Evolutionary conservation across 176 grass and related monocot genomes (phyloP).

Genomic region (Poa annua): DNA sequence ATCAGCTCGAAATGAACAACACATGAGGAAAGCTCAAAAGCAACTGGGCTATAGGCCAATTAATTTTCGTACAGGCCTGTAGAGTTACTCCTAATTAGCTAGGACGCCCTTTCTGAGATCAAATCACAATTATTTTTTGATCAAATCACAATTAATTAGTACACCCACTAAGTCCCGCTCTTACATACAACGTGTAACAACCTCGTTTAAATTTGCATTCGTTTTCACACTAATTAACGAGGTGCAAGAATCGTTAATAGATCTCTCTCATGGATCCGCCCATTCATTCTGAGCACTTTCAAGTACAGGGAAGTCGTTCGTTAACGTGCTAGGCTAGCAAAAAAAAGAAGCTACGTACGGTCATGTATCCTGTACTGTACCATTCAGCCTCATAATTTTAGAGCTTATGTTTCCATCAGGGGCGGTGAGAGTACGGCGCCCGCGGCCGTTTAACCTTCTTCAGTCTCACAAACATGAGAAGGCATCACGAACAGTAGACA

Average conservation of each 20-base stretch:
- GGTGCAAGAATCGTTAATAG: neutral
- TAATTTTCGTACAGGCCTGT: slow-evolving; percentile 22
- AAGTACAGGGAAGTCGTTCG: neutral
- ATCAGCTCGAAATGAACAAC: neutral
- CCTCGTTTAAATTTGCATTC: neutral
- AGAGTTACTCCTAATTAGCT: neutral
- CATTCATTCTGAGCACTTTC: neutral
- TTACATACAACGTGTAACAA: slow-evolving; percentile 32
- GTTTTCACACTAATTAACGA: neutral
- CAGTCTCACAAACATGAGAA: too few relatives aligned
- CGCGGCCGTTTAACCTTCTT: too few relatives aligned
- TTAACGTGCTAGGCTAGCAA: neutral
- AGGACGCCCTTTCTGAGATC: neutral
- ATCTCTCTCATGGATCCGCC: neutral
- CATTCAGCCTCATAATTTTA: too few relatives aligned
- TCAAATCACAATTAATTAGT: slow-evolving; percentile 35
- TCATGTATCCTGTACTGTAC: neutral
- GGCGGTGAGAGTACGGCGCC: too few relatives aligned
- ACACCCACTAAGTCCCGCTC: neutral
- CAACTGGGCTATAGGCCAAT: slow-evolving; percentile 37
- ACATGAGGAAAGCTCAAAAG: slow-evolving; percentile 13
- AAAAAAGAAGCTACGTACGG: neutral
- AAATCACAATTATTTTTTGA: neutral
- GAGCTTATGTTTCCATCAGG: too few relatives aligned
- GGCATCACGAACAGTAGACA: too few relatives aligned